Evolutionary conservation across 139 green algal species (phyloP), one percentile per base, ranked within the genome.

Genomic region (Chlamydomonas urium): DNA sequence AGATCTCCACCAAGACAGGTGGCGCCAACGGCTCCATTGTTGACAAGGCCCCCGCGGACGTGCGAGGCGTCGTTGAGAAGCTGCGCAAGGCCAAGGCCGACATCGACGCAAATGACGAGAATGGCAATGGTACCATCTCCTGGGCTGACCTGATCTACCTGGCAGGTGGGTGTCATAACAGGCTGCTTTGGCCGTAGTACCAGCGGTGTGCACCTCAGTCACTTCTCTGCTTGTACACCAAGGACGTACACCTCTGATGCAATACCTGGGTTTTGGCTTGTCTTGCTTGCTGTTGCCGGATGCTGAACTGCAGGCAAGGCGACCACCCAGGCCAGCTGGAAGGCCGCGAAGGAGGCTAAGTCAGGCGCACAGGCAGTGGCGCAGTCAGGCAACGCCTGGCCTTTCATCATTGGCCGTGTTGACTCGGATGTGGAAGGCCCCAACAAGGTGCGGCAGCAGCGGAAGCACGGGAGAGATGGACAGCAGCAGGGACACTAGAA

Each of bases 1-100:
- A 96, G 66, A 37, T 74, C 1, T 76, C 45, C 1, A 89, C 80
- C 48, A 85, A 86, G 62, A 92, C 81, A 0, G 91, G 91, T 38
- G 91, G 91, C 33, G 50, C 89, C 10, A 84, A 95, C 57, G 91
- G 90, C 8, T 93, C 87, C 47, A 87, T 96, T 33, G 62, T 90
- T 2, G 65, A 86, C 23, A 74, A 78, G 80, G 85, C 57, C 77
- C 59, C 38, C 38, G 10, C 65, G 17, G 38, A 4, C 6, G n/a
- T 96, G 17, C 86, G 88, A 65, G 38, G 69, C 1, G 36, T 86
- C 0, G 76, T 93, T 5, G 75, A 75, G 3, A 86, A 85, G 47
- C 67, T 93, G 21, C 73, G 67, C 8, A 60, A 81, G 28, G 86
- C 79, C 38, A 92, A 92, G 81, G 65, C 74, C 24, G 79, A 79